These are phyloP conservation scores for Yarrowia alimentaria DNA, from an alignment of 805 yeast genomes.

Conservation along the genomic window DNA sequence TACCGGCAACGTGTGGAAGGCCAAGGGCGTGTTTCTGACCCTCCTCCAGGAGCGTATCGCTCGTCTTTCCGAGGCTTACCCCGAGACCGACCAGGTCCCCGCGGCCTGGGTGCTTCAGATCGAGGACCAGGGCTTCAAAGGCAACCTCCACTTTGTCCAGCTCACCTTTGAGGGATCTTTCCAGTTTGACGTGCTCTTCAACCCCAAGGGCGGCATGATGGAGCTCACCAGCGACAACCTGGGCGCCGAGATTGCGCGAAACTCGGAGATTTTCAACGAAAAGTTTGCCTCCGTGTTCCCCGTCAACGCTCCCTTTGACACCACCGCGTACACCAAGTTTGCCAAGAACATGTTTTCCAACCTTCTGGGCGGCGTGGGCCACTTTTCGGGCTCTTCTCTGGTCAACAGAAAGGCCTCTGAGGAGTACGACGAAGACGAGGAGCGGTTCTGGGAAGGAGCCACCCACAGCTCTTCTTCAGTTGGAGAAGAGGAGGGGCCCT, in stretches of 20 bases:
- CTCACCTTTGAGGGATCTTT: constrained; percentile 69
- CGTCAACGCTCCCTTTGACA: constrained; percentile 55
- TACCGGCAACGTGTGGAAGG: constrained; percentile 70
- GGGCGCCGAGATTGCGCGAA: constrained; percentile 37
- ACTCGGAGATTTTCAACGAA: constrained; percentile 46
- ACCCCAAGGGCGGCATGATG: constrained; percentile 44
- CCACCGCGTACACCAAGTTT: constrained; percentile 48
- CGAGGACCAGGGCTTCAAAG: constrained; percentile 62
- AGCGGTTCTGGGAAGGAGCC: constrained; percentile 44
- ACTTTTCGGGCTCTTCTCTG: constrained; percentile 76
- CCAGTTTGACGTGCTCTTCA: constrained; percentile 70
- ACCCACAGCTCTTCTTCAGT: constrained; percentile 26
- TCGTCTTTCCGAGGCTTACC: constrained; percentile 42
- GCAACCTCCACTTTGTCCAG: constrained; percentile 79
- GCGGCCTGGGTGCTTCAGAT: constrained; percentile 51
- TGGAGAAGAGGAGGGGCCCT: constrained; percentile 62
- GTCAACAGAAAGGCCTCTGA: constrained; percentile 71
- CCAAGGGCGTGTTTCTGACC: constrained; percentile 69
- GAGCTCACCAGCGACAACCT: constrained; percentile 31
- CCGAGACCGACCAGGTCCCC: constrained; percentile 39
- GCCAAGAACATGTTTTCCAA: constrained; percentile 81
- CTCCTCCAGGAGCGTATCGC: constrained; percentile 68
- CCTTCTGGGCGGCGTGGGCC: constrained; percentile 84
- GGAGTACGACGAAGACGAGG: constrained; percentile 67
- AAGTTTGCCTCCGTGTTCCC: constrained; percentile 55